Evolutionary conservation across 345 rosid genomes (phyloP), one percentile per base, ranked within the genome.

Genomic region (Moricandia arvensis): DNA sequence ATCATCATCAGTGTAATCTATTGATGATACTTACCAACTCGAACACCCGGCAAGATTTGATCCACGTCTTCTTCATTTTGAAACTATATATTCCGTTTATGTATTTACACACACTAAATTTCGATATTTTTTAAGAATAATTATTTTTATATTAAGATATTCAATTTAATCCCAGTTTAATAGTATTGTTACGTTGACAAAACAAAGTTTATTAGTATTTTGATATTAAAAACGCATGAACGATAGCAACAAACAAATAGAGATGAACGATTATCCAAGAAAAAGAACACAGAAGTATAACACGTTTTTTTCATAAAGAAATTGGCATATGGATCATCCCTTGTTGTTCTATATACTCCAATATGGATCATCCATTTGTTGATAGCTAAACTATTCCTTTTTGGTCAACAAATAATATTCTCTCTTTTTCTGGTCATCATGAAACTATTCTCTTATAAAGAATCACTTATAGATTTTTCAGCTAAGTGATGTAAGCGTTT

Each of bases 321-420:
- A 45, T n/a, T 45, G 17, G 53, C 53, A n/a, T 45, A 45, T 45
- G 53, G 16, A 45, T 45, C 53, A 45, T 45, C n/a, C 6, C 53
- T 45, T 17, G 10, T 29, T 53, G 16, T 49, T 75, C 21, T 68
- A 17, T 68, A 62, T 63, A 38, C 65, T 54, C 37, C 59, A 54
- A 13, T 63, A 54, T 55, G 75, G 71, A 63, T 76, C 75, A 70
- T 76, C 51, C 75, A 55, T 63, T 62, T 47, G 63, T 75, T 53
- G 34, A 51, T 62, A 27, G 69, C 45, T 37, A 68, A 68, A 75
- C 34, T 68, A 61, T 61, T 75, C 74, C 35, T 62, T 34, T 60
- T 34, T 35, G 27, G 45, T 35, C 66, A 62, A 34, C 29, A 61
- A 7, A 35, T 27, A 3, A 27, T 27, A 27, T 27, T 27, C 29